phyloP scores from a whole-genome alignment of 2,329 filamentous ascomycete genomes.

The Incumbomyces lentus region DNA sequence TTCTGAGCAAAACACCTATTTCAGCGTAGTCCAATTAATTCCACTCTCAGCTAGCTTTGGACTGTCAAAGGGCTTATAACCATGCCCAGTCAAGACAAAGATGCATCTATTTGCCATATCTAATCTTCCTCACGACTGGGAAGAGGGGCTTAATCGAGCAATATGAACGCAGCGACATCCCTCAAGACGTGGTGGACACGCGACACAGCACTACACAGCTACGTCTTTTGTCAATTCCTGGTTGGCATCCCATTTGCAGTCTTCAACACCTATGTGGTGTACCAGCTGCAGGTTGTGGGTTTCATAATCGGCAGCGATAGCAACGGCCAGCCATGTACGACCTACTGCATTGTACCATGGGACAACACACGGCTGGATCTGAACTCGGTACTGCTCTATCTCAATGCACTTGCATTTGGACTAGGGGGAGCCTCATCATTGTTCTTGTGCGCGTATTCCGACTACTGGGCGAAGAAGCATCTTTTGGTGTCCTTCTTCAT shows the following conservation, averaged over 20 bases:
- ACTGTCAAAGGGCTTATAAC: too few relatives aligned
- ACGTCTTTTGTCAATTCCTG: neutral
- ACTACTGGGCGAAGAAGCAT: slow-evolving; percentile 6
- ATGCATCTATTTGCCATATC: too few relatives aligned
- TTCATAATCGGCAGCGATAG: slow-evolving; percentile 1
- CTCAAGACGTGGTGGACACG: slow-evolving; percentile 7
- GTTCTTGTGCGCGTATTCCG: neutral
- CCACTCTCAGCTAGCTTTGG: too few relatives aligned
- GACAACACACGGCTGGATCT: neutral
- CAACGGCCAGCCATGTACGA: slow-evolving; percentile 4
- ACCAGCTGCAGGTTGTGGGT: slow-evolving; percentile 1
- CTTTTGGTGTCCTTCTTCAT: neutral
- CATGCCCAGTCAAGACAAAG: too few relatives aligned
- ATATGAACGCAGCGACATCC: too few relatives aligned
- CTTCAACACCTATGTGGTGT: slow-evolving; percentile 1
- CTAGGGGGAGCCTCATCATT: neutral
- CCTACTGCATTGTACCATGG: slow-evolving; percentile 6
- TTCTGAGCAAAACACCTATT: too few relatives aligned
- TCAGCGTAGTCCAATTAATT: too few relatives aligned
- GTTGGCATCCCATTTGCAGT: slow-evolving; percentile 2
- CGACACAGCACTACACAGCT: neutral
- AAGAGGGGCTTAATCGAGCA: too few relatives aligned
- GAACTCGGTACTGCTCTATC: slow-evolving; percentile 3
- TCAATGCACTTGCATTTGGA: slow-evolving; percentile 6
- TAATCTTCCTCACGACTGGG: too few relatives aligned